These are phyloP conservation scores for Penicillium sclerotigenum DNA, from an alignment of 2,329 filamentous ascomycete genomes.

Conservation along the genomic window DNA sequence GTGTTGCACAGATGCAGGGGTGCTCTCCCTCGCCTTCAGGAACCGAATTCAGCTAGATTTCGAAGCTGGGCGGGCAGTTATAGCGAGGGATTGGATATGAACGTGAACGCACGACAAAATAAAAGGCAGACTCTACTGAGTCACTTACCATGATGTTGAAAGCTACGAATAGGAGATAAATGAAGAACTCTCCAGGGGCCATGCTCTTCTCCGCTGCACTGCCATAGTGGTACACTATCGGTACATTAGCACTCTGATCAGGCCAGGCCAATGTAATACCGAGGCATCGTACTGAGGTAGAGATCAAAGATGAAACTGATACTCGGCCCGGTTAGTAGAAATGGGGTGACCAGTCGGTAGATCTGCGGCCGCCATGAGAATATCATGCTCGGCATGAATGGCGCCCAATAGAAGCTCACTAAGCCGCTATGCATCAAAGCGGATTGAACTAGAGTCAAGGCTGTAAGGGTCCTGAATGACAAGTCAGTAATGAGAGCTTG, in stretches of 20 bases:
- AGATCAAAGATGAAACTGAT: conserved; percentile 67
- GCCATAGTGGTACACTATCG: conserved; percentile 69
- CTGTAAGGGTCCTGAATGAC: conserved; percentile 63
- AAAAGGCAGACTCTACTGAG: conserved; percentile 15
- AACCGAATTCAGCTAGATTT: conserved; percentile 70
- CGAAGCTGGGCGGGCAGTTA: conserved; percentile 75
- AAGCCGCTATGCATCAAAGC: conserved; percentile 59
- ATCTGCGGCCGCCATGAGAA: conserved; percentile 59
- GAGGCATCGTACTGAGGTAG: conserved; percentile 59
- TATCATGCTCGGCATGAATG: conserved; percentile 52
- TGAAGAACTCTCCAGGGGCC: conserved; percentile 73
- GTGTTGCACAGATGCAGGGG: conserved; percentile 60
- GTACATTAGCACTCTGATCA: conserved; percentile 32
- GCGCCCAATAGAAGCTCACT: conserved; percentile 50
- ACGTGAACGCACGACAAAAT: conserved; percentile 18
- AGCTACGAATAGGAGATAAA: conserved; percentile 73
- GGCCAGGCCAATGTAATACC: conserved; percentile 14
- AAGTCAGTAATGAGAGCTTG: conserved; percentile 44
- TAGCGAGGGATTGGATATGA: conserved; percentile 53
- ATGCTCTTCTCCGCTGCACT: conserved; percentile 70
- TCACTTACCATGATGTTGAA: conserved; percentile 73
- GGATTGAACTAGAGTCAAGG: conserved; percentile 62
- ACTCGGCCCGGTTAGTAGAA: conserved; percentile 56
- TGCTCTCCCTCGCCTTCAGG: conserved; percentile 80
- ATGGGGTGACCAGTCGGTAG: conserved; percentile 59